Evolutionary conservation across 345 rosid species (phyloP), one percentile per base, ranked within the genome.

Genomic region (Camelina hispida): DNA sequence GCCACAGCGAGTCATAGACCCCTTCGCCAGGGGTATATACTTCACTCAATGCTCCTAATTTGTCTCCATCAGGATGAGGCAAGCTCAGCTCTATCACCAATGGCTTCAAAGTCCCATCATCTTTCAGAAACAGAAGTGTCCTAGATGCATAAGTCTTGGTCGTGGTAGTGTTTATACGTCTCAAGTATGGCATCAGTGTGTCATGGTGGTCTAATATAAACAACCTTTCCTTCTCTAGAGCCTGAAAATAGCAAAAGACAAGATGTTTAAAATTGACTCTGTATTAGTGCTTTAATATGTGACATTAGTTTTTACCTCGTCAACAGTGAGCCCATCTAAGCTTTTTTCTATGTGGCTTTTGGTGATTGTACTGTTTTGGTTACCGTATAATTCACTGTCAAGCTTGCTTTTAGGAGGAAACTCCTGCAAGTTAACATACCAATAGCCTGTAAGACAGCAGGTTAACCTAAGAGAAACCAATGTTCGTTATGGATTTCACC

Each of bases 161-260:
- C 0, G 83, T 52, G 30, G 98, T 90, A 5, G 82, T 69, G 80
- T 88, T 94, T 67, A 94, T 86, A 58, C 86, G 76, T 51, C 87
- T 78, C 59, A 91, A 57, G 62, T 85, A 91, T 22, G 96, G 92
- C 91, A 91, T 91, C 66, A 91, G 69, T n/a, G 85, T 43, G 53
- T 91, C 97, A 64, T 93, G 89, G 75, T 93, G 96, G 81, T 93
- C 89, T 50, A 93, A 53, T 79, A 94, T 89, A 82, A 85, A 94
- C 62, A 94, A 74, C 79, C 73, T 86, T 68, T 81, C 87, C 66
- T 57, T 81, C 81, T 75, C 40, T 18, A 91, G 64, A 55, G 98
- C 96, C 97, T 91, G 58, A 56, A 68, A 68, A 35, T 35, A 68
- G 16, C 30, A 38, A 68, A 67, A 47, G 14, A 71, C 28, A 25